phyloP scores from a whole-genome alignment of 768 basidiomycete species.

The Naematelia encephala region DNA sequence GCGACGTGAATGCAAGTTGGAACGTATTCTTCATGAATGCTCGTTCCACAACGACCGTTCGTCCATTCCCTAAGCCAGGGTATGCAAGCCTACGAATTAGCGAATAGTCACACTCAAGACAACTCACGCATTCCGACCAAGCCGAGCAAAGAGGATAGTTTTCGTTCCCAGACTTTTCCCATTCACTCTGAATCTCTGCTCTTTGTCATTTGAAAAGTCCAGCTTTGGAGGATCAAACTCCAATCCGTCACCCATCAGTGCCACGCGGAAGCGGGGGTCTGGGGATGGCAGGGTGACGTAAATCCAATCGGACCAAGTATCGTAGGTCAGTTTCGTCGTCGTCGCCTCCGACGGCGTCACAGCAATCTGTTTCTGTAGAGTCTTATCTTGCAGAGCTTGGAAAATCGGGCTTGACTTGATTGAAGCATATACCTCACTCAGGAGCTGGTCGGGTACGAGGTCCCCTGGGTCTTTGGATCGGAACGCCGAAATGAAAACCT shows the following conservation, averaged over 20 bases:
- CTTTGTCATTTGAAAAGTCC: slow-evolving; percentile 70
- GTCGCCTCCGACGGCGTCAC: slow-evolving; percentile 58
- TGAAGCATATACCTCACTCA: slow-evolving; percentile 75
- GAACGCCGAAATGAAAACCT: slow-evolving; percentile 82
- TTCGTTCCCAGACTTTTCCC: slow-evolving; percentile 80
- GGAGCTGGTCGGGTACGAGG: slow-evolving; percentile 68
- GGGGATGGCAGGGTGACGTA: slow-evolving; percentile 77
- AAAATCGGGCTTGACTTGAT: slow-evolving; percentile 62
- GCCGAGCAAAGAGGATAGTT: slow-evolving; percentile 75
- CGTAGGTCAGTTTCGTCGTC: slow-evolving; percentile 77
- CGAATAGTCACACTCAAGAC: neutral
- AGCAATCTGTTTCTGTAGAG: slow-evolving; percentile 55
- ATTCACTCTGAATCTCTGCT: slow-evolving; percentile 85
- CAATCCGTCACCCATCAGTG: slow-evolving; percentile 81
- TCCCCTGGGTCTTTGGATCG: slow-evolving; percentile 68
- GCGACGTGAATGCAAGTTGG: slow-evolving; percentile 74
- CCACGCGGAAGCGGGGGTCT: slow-evolving; percentile 77
- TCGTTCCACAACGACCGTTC: slow-evolving; percentile 56
- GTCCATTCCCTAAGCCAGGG: slow-evolving; percentile 73
- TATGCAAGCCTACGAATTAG: slow-evolving; percentile 56
- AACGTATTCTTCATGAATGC: slow-evolving; percentile 97
- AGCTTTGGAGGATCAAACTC: slow-evolving; percentile 81
- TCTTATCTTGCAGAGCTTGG: slow-evolving; percentile 58
- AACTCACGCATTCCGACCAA: slow-evolving; percentile 74
- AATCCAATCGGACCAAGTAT: slow-evolving; percentile 81